Evolutionary conservation across 768 basidiomycete species (phyloP), one percentile per base, ranked within the genome.

Genomic region (Nidularia pulvinata): DNA sequence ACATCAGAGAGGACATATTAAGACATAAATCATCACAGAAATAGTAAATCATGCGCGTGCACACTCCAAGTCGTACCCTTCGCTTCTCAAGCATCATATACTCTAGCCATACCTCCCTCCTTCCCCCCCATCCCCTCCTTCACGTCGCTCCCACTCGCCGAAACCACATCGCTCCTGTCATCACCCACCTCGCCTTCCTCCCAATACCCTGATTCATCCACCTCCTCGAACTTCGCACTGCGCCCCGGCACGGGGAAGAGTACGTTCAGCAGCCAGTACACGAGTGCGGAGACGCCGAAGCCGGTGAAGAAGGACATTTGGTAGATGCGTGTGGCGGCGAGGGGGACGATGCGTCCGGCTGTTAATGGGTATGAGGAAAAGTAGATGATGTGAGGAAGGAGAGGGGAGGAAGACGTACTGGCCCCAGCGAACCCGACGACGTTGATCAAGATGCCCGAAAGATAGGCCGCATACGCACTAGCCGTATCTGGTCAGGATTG

Each of bases 291-390:
- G 43, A 86, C 79, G 33, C 82, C 83, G 58, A 91, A 88, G 32
- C 91, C 91, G n/a, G 88, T 88, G 70, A 93, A 89, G 79, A 92
- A 94, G 10, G 88, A 84, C 74, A 92, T 78, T 50, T 86, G 72
- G 67, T 88, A 91, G 58, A 90, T 80, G 51, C 82, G 78, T n/a
- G 83, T 89, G 1, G 90, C 89, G 4, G 80, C 82, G 25, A 86
- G 62, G 5, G 88, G 84, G 1, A 92, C 89, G 0, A 63, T 67
- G 37, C 73, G 75, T 6, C 88, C 88, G 33, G 83, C 82, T 81
- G 51, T 34, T 48, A 50, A 33, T 51, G 39, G 11, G 49, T 16
- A 22, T 7, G 11, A 9, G 22, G 22, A 13, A 13, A 9, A 46
- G 45, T 25, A 14, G 22, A 46, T 46, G 45, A 25, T 11, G 22